Percentiles rank a stretch among this genome's conserved stretches.
Conservation (phyloP, 352 stramenopile genomes). For the Phytophthora citricola region DNA sequence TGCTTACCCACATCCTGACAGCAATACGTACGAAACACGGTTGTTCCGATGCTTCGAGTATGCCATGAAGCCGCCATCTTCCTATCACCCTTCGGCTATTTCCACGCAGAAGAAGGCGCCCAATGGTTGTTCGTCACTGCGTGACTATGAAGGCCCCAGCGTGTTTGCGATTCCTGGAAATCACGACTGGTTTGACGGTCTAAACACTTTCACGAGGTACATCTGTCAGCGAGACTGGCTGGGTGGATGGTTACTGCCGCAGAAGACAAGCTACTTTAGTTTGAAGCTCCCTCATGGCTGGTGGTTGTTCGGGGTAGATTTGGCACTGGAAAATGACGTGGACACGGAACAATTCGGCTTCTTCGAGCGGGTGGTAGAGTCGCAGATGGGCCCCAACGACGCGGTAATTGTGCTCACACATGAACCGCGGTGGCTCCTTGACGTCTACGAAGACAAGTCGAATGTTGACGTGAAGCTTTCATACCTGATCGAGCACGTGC, state of each 20-base stretch:
- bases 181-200: slow-evolving; percentile 95
- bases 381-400: slow-evolving; percentile 81
- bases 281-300: slow-evolving; percentile 91
- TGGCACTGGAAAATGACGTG: slow-evolving; percentile 93
- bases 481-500: slow-evolving; percentile 75
- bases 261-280: slow-evolving; percentile 93
- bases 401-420: slow-evolving; percentile 93
- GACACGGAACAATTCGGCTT: slow-evolving; percentile 94
- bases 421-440: slow-evolving; percentile 91
- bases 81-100: slow-evolving; percentile 90
- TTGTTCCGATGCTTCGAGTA: slow-evolving; percentile 95
- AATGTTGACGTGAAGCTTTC: slow-evolving; percentile 81
- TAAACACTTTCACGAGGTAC: slow-evolving; percentile 93
- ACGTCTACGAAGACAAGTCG: slow-evolving; percentile 84
- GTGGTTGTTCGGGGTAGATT: slow-evolving; percentile 93
- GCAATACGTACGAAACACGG: slow-evolving; percentile 89
- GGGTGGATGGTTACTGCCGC: slow-evolving; percentile 92
- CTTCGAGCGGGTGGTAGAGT: slow-evolving; percentile 86
- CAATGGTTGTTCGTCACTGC: slow-evolving; percentile 48
- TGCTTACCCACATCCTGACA: slow-evolving; percentile 91
- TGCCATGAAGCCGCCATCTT: slow-evolving; percentile 89
- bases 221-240: slow-evolving; percentile 93
- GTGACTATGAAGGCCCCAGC: slow-evolving; percentile 74
- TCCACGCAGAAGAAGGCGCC: slow-evolving; percentile 85
- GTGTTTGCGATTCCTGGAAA: slow-evolving; percentile 91